A percentile compares a stretch with the other conserved stretches of the same genome.
These are phyloP conservation scores for Yamagishiella unicocca DNA, from an alignment of 139 green algal genomes.

Conservation along the genomic window DNA sequence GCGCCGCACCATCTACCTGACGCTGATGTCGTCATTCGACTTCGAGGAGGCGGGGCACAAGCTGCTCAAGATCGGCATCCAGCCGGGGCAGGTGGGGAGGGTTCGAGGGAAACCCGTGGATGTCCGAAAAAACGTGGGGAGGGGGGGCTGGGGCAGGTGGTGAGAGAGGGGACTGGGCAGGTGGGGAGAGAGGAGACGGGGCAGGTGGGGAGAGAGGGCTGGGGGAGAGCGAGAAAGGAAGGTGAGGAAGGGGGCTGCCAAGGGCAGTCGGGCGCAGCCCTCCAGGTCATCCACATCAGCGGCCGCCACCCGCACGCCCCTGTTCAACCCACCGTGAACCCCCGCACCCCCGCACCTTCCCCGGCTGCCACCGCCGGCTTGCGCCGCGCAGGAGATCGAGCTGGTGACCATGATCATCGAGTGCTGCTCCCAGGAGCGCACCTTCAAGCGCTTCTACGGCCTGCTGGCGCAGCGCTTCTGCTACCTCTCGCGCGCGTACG, in stretches of 20 bases:
- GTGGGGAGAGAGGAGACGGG: no score
- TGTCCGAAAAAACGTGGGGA: no score
- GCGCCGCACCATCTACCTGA: constrained; percentile 99
- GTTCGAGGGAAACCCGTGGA: no score
- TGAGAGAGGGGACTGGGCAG: no score
- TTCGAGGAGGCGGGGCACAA: constrained; percentile 99
- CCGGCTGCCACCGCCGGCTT: background rate
- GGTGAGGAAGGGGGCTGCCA: no score
- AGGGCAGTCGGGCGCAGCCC: no score
- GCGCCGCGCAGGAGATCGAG: constrained; percentile 81
- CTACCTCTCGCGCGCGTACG: constrained; percentile 82
- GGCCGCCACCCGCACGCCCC: no score
- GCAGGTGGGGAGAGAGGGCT: no score
- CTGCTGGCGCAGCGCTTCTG: constrained; percentile 96
- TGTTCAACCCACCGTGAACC: no score
- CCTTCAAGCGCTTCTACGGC: constrained; percentile 95
- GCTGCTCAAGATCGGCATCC: constrained; percentile 95
- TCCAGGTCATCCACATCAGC: no score
- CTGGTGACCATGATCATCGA: constrained; percentile 97
- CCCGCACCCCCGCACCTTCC: no score
- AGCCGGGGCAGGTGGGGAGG: constrained; percentile 69
- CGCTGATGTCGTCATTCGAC: constrained; percentile 97
- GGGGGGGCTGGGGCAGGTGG: background rate
- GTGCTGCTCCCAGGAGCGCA: constrained; percentile 94
- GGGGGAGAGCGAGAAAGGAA: no score